These are phyloP conservation scores for Otatea glauca DNA, from an alignment of 176 grass and related monocot genomes.

Conservation along the genomic window DNA sequence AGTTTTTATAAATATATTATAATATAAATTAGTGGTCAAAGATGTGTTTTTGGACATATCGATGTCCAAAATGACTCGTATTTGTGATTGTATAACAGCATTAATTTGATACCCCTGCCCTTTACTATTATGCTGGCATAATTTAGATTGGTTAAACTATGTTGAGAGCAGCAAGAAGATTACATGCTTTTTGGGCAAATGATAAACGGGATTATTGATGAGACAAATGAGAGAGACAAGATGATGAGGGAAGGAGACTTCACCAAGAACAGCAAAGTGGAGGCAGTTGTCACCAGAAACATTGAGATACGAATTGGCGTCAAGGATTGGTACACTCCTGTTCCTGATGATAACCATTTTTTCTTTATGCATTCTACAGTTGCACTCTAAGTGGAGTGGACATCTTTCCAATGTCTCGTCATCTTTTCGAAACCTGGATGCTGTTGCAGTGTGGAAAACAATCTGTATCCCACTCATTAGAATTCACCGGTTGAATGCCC, in stretches of 20 bases:
- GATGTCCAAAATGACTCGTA: too few relatives aligned
- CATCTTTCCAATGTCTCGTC: not conserved
- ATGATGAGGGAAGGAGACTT: constrained; percentile 24
- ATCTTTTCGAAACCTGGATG: not conserved
- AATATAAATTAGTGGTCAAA: too few relatives aligned
- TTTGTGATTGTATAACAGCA: not conserved
- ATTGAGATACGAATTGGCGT: constrained; percentile 40
- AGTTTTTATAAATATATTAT: too few relatives aligned
- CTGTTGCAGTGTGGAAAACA: not conserved
- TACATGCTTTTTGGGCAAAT: constrained; percentile 54
- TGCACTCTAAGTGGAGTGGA: not conserved
- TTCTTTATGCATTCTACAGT: not conserved
- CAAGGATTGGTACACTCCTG: constrained; percentile 59
- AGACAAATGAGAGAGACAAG: not conserved
- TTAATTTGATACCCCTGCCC: not conserved
- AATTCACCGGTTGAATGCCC: not conserved
- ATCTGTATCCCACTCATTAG: not conserved
- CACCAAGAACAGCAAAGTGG: constrained; percentile 25
- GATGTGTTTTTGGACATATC: too few relatives aligned
- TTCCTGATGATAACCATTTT: not conserved
- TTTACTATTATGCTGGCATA: not conserved
- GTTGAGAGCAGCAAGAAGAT: constrained; percentile 57
- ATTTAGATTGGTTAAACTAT: constrained; percentile 1
- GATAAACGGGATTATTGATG: constrained; percentile 41
- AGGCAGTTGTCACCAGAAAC: constrained; percentile 27